Evolutionary conservation across 23 red algal genomes (phyloP), one percentile per base, ranked within the genome.

Genomic region (Cyanidioschyzon merolae): DNA sequence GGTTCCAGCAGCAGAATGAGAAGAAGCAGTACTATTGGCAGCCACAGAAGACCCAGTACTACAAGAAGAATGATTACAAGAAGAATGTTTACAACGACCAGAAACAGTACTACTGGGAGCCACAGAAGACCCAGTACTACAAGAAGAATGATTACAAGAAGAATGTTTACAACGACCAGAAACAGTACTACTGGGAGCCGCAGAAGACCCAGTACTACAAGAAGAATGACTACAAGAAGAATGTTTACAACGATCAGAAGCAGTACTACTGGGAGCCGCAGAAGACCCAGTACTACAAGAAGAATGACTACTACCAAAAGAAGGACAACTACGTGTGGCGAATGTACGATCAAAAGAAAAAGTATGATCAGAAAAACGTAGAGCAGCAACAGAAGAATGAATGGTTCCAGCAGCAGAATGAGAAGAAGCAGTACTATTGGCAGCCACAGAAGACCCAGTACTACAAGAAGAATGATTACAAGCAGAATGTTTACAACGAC

Each of bases 231-330:
- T 71, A 71, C 29, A 15, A 71, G 63, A 71, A 71, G 16, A 3
- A 71, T 3, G 50, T 57, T 12, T 24, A 57, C 15, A 25, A 35
- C 29, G 63, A 35, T 12, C 63, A 71, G 63, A 35, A 71, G 21
- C 21, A 71, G 21, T 71, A 25, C 30, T 25, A 25, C 63, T 35
- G 21, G 63, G 16, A 71, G 63, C 58, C 57, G 57, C 76, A 45
- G 92, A 90, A 71, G 87, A 85, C n/a, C 39, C 38, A 39, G 74
- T 63, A 68, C 79, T 74, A 38, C 76, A 96, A 71, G 92, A 96
- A 41, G 63, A 71, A 71, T 25, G 63, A 71, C 12, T 25, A 27
- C 12, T 35, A 25, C n/a, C 3, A 32, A 27, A 71, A 71, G 29
- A 3, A 71, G 21, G 32, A 71, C 32, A 15, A 54, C 21, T 7